Conservation (phyloP, 192 early-diverging fungal species). For the Podila horticola region DNA sequence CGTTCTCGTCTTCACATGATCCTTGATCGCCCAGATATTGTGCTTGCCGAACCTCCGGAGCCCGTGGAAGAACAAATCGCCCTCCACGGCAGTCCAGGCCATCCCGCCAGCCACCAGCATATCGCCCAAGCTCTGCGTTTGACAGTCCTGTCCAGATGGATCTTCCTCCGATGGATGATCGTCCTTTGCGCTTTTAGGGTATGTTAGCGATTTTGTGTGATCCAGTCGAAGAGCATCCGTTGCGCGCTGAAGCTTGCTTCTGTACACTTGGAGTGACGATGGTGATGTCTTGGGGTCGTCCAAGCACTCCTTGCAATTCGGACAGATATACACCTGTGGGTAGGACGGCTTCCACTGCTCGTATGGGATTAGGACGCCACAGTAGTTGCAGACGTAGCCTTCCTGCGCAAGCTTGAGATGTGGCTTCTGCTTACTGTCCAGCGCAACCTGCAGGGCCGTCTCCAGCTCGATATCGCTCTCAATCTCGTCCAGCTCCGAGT, state of each 20-base stretch:
- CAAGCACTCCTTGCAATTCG: background rate
- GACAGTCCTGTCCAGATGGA: background rate
- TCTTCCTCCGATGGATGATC: too few relatives aligned
- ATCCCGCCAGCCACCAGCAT: constrained; percentile 29
- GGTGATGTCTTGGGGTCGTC: too few relatives aligned
- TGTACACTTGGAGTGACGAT: too few relatives aligned
- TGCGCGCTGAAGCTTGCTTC: too few relatives aligned
- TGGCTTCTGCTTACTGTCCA: constrained; percentile 9
- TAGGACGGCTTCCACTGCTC: constrained; percentile 12
- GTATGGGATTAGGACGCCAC: constrained; percentile 13
- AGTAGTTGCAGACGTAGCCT: constrained; percentile 25
- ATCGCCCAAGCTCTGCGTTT: background rate
- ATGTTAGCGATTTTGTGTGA: too few relatives aligned
- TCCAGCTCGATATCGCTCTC: constrained; percentile 34
- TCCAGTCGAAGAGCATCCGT: too few relatives aligned
- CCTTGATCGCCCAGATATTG: constrained; percentile 43
- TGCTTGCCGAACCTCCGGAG: constrained; percentile 40
- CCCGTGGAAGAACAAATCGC: constrained; percentile 33
- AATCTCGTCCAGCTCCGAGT: constrained; percentile 18
- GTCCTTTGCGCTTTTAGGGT: too few relatives aligned
- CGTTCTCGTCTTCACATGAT: constrained; percentile 26
- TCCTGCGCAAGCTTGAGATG: constrained; percentile 9
- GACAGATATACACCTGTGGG: constrained; percentile 9
- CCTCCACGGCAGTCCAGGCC: constrained; percentile 23
- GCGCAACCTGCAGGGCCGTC: background rate